phyloP scores from a whole-genome alignment of 2,329 filamentous ascomycete genomes.

The Pyrenophora graminea region DNA sequence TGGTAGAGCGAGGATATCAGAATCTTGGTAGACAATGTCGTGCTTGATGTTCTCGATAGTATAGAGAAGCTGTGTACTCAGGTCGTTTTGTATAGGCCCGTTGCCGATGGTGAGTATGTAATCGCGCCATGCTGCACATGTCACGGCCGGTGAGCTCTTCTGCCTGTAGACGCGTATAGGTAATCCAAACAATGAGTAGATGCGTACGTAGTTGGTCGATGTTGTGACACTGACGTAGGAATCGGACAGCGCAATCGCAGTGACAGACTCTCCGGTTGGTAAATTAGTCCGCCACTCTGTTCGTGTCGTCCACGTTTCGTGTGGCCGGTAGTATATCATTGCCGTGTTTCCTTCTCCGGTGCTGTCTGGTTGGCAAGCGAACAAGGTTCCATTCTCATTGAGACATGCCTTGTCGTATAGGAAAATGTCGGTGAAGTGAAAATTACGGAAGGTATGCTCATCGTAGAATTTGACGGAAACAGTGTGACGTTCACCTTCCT shows the following conservation, averaged over 20 bases:
- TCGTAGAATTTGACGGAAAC: conserved; percentile 98
- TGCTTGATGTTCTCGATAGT: conserved; percentile 93
- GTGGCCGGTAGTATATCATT: conserved; percentile 91
- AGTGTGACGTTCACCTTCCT: conserved; percentile 84
- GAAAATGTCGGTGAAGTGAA: conserved; percentile 96
- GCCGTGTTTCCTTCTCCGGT: conserved; percentile 63
- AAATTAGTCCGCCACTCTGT: conserved; percentile 87
- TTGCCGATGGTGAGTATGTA: conserved; percentile 97
- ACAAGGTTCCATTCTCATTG: conserved; percentile 79
- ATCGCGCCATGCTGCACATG: conserved; percentile 91
- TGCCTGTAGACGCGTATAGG: conserved; percentile 88
- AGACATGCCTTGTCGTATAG: conserved; percentile 95
- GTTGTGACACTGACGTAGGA: conserved; percentile 91
- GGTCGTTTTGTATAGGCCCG: conserved; percentile 79
- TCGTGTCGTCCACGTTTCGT: conserved; percentile 93
- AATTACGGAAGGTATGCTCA: conserved; percentile 86
- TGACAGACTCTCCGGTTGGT: conserved; percentile 84
- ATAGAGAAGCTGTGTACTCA: conserved; percentile 78
- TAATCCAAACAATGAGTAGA: conserved; percentile 91
- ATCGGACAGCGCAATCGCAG: conserved; percentile 86
- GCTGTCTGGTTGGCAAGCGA: conserved; percentile 71
- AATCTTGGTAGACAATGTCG: conserved; percentile 91
- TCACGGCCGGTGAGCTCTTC: conserved; percentile 87
- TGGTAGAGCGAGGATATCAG: conserved; percentile 86
- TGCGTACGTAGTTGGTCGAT: conserved; percentile 81